Evolutionary conservation across 2,329 filamentous ascomycete genomes (phyloP).

Genomic region (Zopfia rhizophila): DNA sequence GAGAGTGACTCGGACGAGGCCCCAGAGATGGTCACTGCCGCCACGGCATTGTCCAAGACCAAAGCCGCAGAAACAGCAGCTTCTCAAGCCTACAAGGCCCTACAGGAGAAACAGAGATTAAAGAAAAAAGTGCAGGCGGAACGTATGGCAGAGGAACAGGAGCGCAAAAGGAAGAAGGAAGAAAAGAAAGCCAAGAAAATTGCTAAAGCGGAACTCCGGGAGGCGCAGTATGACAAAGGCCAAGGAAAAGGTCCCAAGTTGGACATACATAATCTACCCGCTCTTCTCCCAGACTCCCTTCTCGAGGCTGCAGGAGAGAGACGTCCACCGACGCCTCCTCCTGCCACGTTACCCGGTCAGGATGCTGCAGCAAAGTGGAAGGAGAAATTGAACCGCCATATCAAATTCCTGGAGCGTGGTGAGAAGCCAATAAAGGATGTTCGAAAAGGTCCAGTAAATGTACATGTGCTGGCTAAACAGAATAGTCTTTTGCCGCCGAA

Average conservation of each 20-base stretch:
- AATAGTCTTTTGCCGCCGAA: constrained; percentile 57
- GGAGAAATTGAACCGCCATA: constrained; percentile 59
- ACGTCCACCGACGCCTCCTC: constrained; percentile 58
- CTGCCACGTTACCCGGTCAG: constrained; percentile 26
- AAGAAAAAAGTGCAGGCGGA: constrained; percentile 43
- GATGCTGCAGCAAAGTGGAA: constrained; percentile 49
- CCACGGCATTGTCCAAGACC: constrained; percentile 40
- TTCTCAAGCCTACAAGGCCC: constrained; percentile 38
- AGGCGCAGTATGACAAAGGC: constrained; percentile 6
- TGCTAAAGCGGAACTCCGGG: constrained; percentile 17
- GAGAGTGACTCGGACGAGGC: constrained; percentile 50
- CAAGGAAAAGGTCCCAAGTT: constrained; percentile 17
- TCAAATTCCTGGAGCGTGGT: constrained; percentile 60
- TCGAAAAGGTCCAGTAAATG: constrained; percentile 59
- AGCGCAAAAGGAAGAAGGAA: constrained; percentile 35
- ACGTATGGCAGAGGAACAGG: constrained; percentile 46
- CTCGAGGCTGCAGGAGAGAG: constrained; percentile 58
- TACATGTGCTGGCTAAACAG: constrained; percentile 59
- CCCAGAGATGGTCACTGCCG: constrained; percentile 49
- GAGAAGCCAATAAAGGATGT: constrained; percentile 63
- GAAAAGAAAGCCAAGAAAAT: constrained; percentile 43
- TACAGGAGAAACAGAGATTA: constrained; percentile 37
- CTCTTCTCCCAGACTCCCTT: constrained; percentile 63
- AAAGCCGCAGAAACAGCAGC: constrained; percentile 42
- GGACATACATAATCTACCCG: constrained; percentile 55